Percentiles rank a stretch among this genome's conserved stretches.
Conservation (phyloP, 2,329 filamentous ascomycete species). For the Fusarium sp. region DNA sequence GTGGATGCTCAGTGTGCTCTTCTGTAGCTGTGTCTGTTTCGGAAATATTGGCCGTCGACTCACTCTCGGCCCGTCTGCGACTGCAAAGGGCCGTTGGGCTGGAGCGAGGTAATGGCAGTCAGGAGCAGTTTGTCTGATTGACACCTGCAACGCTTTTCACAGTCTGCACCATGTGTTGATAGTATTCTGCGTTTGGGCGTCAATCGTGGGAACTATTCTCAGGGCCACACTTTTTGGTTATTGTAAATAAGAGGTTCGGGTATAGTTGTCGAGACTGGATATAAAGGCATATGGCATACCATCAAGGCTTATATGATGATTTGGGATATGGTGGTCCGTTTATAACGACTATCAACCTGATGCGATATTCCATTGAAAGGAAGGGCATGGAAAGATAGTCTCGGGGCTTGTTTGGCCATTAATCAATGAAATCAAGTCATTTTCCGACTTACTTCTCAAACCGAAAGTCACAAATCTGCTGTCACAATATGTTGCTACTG, state of each 20-base stretch:
- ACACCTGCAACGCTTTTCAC: background rate
- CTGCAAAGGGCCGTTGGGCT: constrained; percentile 61
- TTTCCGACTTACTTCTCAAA: background rate
- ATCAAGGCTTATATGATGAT: background rate
- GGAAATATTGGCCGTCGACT: constrained; percentile 92
- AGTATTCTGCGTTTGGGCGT: constrained; percentile 13
- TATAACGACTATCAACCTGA: constrained; percentile 6
- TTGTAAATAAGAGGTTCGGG: constrained; percentile 1
- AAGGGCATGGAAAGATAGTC: background rate
- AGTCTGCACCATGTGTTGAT: constrained; percentile 16
- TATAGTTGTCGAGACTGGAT: constrained; percentile 19
- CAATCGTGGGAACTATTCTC: constrained; percentile 3
- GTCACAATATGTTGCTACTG: background rate
- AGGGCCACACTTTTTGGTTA: background rate
- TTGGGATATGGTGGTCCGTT: constrained; percentile 20
- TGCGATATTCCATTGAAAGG: background rate
- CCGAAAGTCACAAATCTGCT: background rate
- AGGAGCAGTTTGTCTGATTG: background rate
- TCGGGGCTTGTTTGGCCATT: background rate
- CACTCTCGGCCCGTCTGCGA: constrained; percentile 65
- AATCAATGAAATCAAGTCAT: constrained; percentile 13
- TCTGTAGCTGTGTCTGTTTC: constrained; percentile 95
- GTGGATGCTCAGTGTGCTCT: constrained; percentile 94
- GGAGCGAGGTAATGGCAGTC: constrained; percentile 53
- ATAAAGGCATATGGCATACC: constrained; percentile 19